A percentile compares a stretch with the other conserved stretches of the same genome.
Evolutionary conservation across 805 yeast genomes (phyloP).

Genomic region (Komagataella mondaviorum): DNA sequence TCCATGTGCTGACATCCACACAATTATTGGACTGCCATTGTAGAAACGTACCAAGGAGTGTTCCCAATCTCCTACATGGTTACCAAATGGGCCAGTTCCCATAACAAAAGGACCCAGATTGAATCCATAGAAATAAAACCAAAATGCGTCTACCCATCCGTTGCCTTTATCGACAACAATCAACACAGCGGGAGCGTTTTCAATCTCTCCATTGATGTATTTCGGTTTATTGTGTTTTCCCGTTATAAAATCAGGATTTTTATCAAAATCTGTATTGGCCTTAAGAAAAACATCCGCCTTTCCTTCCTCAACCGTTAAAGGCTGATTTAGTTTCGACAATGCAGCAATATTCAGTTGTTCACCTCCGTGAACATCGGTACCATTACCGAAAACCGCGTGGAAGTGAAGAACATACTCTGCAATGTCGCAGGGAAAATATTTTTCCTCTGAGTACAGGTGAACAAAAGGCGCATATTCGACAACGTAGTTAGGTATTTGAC

Average conservation of each 20-base stretch:
- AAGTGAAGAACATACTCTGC: conserved; percentile 56
- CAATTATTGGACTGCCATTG: conserved; percentile 64
- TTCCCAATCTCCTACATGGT: conserved; percentile 98
- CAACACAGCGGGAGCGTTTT: conserved; percentile 67
- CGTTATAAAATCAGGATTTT: conserved; percentile 75
- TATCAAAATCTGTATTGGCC: conserved; percentile 54
- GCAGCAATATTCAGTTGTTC: conserved; percentile 16
- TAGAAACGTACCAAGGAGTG: conserved; percentile 80
- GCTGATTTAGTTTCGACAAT: conserved; percentile 17
- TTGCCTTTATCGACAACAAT: conserved; percentile 87
- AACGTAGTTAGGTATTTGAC: conserved; percentile 53
- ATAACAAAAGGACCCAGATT: conserved; percentile 93
- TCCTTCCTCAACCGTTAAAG: conserved; percentile 4
- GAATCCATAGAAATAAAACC: conserved; percentile 94
- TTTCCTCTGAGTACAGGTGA: conserved; percentile 80
- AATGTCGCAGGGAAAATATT: conserved; percentile 74
- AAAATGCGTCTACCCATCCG: conserved; percentile 89
- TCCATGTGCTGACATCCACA: conserved; percentile 98
- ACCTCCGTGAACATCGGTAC: conserved; percentile 20
- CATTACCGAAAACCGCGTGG: conserved; percentile 38
- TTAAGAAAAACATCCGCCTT: conserved; percentile 39
- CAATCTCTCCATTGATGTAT: conserved; percentile 54
- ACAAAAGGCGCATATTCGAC: conserved; percentile 64
- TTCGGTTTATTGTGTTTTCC: conserved; percentile 60
- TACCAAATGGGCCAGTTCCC: conserved; percentile 97